Evolutionary conservation across 257 asterid genomes (phyloP).

Genomic region (Solanum rostratum): DNA sequence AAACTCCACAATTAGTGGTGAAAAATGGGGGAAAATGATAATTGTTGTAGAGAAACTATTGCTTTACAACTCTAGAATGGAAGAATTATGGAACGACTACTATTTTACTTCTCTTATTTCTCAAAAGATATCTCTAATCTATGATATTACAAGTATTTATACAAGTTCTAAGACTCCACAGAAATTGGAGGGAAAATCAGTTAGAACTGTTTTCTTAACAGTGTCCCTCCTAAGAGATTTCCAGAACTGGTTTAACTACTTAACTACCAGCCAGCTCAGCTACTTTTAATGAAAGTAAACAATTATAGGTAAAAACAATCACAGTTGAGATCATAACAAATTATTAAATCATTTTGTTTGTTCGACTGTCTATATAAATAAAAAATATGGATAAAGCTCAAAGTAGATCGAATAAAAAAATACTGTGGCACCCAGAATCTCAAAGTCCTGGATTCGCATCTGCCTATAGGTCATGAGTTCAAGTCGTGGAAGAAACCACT

Average conservation of each 20-base stretch:
- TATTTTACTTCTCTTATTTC: not conserved
- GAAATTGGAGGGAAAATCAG: not conserved
- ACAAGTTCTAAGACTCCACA: not conserved
- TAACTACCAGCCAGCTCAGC: not conserved
- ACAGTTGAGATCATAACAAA: too few species aligned
- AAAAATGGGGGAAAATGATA: not conserved
- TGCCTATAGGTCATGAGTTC: not conserved
- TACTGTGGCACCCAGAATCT: not conserved
- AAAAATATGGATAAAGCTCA: not conserved
- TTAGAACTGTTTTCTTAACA: too few species aligned
- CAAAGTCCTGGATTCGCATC: not conserved
- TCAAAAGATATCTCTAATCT: not conserved
- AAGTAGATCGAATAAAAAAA: too few species aligned
- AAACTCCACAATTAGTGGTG: not conserved
- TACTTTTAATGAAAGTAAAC: not conserved
- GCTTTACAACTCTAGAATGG: not conserved
- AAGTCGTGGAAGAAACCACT: not conserved
- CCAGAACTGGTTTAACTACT: too few species aligned
- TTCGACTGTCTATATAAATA: not conserved
- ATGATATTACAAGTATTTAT: not conserved
- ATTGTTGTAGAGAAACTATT: not conserved
- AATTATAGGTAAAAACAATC: not conserved
- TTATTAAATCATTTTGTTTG: not conserved
- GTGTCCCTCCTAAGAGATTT: too few species aligned
- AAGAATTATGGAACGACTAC: not conserved